Conservation (phyloP, 306 rosid species). For the Astragalus glycyphyllos region DNA sequence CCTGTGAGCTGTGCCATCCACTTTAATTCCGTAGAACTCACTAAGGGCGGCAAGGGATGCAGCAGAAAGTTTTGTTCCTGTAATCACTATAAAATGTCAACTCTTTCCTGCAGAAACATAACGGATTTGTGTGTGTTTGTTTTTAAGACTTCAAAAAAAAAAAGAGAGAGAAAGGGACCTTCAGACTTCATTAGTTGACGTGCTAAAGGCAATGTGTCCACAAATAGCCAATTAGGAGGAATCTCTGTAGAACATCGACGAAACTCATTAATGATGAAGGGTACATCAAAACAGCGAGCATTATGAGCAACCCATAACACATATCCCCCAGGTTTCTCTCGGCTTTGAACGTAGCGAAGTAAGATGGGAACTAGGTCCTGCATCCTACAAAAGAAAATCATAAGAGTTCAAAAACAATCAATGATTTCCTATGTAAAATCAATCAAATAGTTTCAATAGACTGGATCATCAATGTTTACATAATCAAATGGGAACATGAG, state of each 20-base stretch:
- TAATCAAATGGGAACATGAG: constrained; percentile 18
- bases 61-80: constrained; percentile 59
- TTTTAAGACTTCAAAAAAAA: not conserved
- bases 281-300: constrained; percentile 85
- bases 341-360: constrained; percentile 68
- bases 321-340: constrained; percentile 72
- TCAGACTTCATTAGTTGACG: constrained; percentile 65
- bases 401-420: constrained; percentile 28
- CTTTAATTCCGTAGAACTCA: constrained; percentile 51
- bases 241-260: constrained; percentile 61
- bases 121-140: not conserved
- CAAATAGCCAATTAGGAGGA: constrained; percentile 75
- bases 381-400: constrained; percentile 63
- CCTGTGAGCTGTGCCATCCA: constrained; percentile 77
- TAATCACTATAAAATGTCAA: constrained; percentile 29
- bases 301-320: constrained; percentile 79
- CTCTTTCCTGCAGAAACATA: constrained; percentile 32
- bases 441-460: constrained; percentile 5
- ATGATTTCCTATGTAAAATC: constrained; percentile 12
- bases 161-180: constrained; percentile 53
- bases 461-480: constrained; percentile 25
- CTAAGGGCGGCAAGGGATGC: constrained; percentile 62
- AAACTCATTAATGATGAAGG: constrained; percentile 72
- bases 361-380: constrained; percentile 76
- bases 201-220: constrained; percentile 67